Evolutionary conservation across 371 early-diverging fungal species (phyloP), one percentile per base, ranked within the genome.

Genomic region (Mucor saturninus): DNA sequence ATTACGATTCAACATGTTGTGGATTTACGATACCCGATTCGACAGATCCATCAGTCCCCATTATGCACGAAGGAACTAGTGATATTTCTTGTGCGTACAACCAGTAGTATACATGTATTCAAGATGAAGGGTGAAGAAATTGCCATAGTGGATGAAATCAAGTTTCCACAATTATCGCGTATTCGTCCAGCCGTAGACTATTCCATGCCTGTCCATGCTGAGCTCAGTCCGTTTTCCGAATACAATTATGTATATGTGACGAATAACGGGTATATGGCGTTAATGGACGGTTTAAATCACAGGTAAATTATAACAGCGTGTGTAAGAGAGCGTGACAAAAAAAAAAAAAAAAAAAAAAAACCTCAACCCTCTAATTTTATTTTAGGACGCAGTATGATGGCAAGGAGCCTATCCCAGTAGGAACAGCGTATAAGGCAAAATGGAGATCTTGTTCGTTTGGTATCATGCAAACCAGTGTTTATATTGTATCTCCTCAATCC

Each of bases 161-260:
- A 52, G 40, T 32, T 69, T 35, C 39, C 64, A 8, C 42, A 59
- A 30, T 6, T 38, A 15, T 52, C 56, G 0, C 8, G 3, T 1
- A 28, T 15, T 14, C 8, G 43, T 39, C 52, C 64, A 1, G 21
- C 39, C 4, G 49, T 69, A 3, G 69, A 64, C 26, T 64, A 69
- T 37, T 61, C 69, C 0, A 64, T 69, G 65, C 69, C 69, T n/a
- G 30, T 59, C 21, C 54, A 64, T 54, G 49, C 56, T 2, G 61
- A 40, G 35, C 14, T 35, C 3, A 69, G 69, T 35, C 69, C 69
- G 0, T 64, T 43, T 42, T 28, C 26, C 9, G 10, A n/a, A 4
- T 40, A 50, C 2, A 48, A 69, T n/a, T 69, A 64, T 43, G 8
- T 56, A 13, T 64, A 56, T 35, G 52, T 39, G 1, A 64, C 69